phyloP scores from a whole-genome alignment of 2,329 filamentous ascomycete species.

The Ophiostoma fasciatum region DNA sequence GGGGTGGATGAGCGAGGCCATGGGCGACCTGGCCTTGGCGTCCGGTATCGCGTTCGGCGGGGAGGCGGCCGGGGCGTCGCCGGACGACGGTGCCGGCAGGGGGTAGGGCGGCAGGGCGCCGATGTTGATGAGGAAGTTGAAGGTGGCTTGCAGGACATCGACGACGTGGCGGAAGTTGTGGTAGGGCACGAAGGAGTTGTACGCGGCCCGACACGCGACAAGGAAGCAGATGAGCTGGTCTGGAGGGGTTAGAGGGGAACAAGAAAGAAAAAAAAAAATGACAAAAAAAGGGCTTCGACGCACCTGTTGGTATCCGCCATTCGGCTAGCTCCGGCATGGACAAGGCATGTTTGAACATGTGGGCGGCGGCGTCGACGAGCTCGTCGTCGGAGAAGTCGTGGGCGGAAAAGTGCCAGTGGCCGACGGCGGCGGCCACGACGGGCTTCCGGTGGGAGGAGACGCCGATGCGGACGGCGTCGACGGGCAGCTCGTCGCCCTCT shows the following conservation, averaged over 20 bases:
- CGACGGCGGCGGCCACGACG: slow-evolving; percentile 53
- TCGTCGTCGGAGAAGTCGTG: slow-evolving; percentile 86
- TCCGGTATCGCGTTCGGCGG: slow-evolving; percentile 60
- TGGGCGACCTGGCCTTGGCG: slow-evolving; percentile 51
- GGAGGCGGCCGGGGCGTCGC: slow-evolving; percentile 59
- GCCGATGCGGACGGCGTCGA: slow-evolving; percentile 50
- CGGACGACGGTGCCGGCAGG: background rate
- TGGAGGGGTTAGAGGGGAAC: no score
- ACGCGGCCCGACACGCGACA: slow-evolving; percentile 79
- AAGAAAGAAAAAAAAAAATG: slow-evolving; percentile 2
- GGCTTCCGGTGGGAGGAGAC: slow-evolving; percentile 51
- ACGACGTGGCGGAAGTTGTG: slow-evolving; percentile 98
- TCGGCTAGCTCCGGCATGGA: slow-evolving; percentile 64
- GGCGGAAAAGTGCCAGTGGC: slow-evolving; percentile 76
- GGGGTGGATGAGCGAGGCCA: slow-evolving; percentile 64
- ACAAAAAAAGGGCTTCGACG: no score
- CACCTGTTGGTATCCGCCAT: slow-evolving; percentile 68
- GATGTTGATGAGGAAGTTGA: slow-evolving; percentile 73
- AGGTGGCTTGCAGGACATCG: slow-evolving; percentile 87
- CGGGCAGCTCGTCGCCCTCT: slow-evolving; percentile 46
- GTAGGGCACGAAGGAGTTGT: slow-evolving; percentile 91
- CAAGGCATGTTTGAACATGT: slow-evolving; percentile 84
- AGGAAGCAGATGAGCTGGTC: slow-evolving; percentile 76
- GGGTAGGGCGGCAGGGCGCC: slow-evolving; percentile 60
- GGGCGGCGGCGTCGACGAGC: slow-evolving; percentile 65